phyloP scores from a whole-genome alignment of 176 grass and related monocot species.

The Otatea glauca region DNA sequence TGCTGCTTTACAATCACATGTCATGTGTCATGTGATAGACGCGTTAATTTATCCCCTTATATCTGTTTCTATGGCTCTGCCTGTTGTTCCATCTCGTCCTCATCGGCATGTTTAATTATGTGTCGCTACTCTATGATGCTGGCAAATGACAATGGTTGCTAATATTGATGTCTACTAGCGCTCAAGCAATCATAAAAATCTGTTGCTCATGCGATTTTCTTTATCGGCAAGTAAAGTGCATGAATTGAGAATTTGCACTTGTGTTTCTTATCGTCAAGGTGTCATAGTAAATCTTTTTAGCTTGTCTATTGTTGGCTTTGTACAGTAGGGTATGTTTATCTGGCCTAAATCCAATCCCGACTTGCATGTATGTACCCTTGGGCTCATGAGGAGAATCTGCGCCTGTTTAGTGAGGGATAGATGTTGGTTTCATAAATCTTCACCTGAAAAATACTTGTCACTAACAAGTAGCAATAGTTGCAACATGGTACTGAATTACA shows the following conservation, averaged over 20 bases:
- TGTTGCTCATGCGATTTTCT: neutral
- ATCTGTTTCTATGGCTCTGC: conserved; percentile 17
- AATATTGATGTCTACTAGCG: neutral
- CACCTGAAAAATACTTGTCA: neutral
- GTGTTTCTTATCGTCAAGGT: neutral
- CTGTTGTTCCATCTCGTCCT: conserved; percentile 1
- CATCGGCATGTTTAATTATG: conserved; percentile 28
- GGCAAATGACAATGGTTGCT: neutral
- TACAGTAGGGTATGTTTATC: neutral
- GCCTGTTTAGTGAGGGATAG: neutral
- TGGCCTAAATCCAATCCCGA: neutral
- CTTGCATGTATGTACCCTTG: neutral
- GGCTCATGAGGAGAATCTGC: neutral
- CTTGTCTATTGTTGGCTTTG: neutral
- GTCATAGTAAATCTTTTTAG: neutral
- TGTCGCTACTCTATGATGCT: conserved; percentile 23
- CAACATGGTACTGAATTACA: neutral
- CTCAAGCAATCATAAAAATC: neutral
- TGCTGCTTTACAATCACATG: conserved; percentile 10
- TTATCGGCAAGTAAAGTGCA: neutral
- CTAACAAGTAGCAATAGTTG: neutral
- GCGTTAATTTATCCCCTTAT: conserved; percentile 12
- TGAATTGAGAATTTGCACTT: neutral
- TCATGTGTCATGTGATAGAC: conserved; percentile 46
- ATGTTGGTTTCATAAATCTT: neutral